Percentiles rank a stretch among this genome's conserved stretches.
These are phyloP conservation scores for Helicocarpus griseus DNA, from an alignment of 2,329 filamentous ascomycete genomes.

Conservation along the genomic window DNA sequence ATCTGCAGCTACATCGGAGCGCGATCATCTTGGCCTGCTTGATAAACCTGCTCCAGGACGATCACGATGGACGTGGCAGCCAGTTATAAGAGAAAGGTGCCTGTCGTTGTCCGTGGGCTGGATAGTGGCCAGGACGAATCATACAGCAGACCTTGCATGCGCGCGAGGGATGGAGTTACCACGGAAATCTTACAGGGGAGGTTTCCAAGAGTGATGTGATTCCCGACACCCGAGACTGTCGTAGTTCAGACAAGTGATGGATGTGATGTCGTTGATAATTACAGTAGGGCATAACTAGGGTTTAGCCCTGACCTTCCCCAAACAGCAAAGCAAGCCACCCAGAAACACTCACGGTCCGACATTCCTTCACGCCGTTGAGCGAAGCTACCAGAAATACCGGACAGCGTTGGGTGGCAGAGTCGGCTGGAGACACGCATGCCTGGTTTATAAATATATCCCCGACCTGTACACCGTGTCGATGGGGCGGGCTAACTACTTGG, in stretches of 20 bases:
- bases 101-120: background rate
- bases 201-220: too few species aligned
- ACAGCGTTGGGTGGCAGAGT: background rate
- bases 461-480: background rate
- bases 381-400: background rate
- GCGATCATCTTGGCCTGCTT: background rate
- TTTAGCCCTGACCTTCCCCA: background rate
- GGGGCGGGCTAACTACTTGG: background rate
- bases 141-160: background rate
- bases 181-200: too few species aligned
- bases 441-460: background rate
- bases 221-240: too few species aligned
- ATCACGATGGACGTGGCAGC: slow-evolving; percentile 2
- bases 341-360: background rate
- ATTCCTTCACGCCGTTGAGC: background rate
- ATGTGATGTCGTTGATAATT: too few species aligned
- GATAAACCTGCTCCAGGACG: background rate
- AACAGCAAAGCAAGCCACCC: background rate
- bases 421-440: slow-evolving; percentile 1
- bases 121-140: background rate
- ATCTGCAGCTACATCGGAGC: slow-evolving; percentile 3
- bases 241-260: too few species aligned
- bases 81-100: slow-evolving; percentile 1
- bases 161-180: too few species aligned
- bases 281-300: background rate